Conservation (phyloP, 768 basidiomycete species). For the Suillus subalutaceus region DNA sequence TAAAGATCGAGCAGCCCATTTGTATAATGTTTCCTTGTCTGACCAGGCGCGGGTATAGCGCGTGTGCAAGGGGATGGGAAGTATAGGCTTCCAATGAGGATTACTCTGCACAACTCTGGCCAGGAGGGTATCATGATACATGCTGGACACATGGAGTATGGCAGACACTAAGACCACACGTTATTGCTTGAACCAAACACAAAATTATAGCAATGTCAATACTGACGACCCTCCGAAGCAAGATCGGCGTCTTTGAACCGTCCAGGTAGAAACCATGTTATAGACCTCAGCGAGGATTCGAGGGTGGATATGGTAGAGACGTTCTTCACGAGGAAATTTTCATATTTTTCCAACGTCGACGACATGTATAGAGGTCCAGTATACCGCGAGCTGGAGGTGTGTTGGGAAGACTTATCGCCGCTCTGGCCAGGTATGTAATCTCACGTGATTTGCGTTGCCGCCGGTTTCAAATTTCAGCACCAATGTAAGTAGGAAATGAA, state of each 20-base stretch:
- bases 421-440: slow-evolving; percentile 4
- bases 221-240: slow-evolving; percentile 92
- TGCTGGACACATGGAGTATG: slow-evolving; percentile 81
- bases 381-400: not conserved
- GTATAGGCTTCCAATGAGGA: slow-evolving; percentile 72
- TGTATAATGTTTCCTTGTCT: slow-evolving; percentile 69
- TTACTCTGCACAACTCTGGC: slow-evolving; percentile 62
- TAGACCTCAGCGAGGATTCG: slow-evolving; percentile 84
- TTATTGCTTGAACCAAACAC: slow-evolving; percentile 22
- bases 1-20: slow-evolving; percentile 74
- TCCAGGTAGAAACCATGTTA: slow-evolving; percentile 96
- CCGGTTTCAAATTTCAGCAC: not conserved
- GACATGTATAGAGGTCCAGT: slow-evolving; percentile 46
- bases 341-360: slow-evolving; percentile 70
- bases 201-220: slow-evolving; percentile 16
- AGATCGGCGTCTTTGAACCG: slow-evolving; percentile 97
- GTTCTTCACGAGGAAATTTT: slow-evolving; percentile 82
- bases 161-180: slow-evolving; percentile 69
- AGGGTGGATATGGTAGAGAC: slow-evolving; percentile 83
- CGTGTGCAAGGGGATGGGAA: slow-evolving; percentile 77
- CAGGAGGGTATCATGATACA: slow-evolving; percentile 96
- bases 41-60: slow-evolving; percentile 92
- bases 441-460: slow-evolving; percentile 7
- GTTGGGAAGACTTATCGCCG: slow-evolving; percentile 1
- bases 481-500: not conserved